Base-by-base conservation (phyloP, 176 grass and related monocot species). In the Guadua angustifolia region DNA sequence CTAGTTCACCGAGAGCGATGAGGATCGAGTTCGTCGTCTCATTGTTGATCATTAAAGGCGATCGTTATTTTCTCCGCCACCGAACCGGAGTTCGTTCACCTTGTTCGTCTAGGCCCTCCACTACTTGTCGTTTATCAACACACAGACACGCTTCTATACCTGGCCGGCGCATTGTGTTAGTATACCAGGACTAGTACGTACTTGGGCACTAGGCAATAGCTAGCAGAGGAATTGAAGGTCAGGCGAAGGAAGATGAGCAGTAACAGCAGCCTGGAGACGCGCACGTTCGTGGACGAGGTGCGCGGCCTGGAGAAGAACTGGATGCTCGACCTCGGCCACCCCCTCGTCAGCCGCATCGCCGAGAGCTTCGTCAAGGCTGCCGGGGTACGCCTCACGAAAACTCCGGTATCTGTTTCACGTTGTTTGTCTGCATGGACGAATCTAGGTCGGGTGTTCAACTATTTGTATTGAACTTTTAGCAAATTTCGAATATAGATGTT, bases 311-410 rank as follows among this genome's bases (percentile, higher is more conserved):
- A 93, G 2, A 84, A 92, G 52, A 86, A 90, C 46, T 84, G 82
- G 75, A 87, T 89, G 72, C 87, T 93, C 47, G 93, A 98, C 83
- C 88, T 98, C 18, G 95, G 93, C 55, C 93, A 95, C 61, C 91
- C 93, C 5, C 87, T 95, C 83, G 71, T 95, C 79, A 93, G 93
- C 88, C 91, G 91, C 62, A 51, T 98, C 38, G 91, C 93, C 15
- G 93, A 95, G 46, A 95, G 95, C 91, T 98, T 98, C 69, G 87
- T 93, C 68, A 93, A 86, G 88, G 95, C 91, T 51, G 91, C 95
- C 8, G 93, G 95, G 79, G 74, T 11, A 77, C 55, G 51, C 12
- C 59, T 69, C 1, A 55, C 52, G 18, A 21, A 0, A 5, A 18
- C 50, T 52, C 17, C 47, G 2, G 50, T 18, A 52, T 6, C 50